Evolutionary conservation across 108 stramenopile species (phyloP), one percentile per base, ranked within the genome.

Genomic region (Ochromonas danica): DNA sequence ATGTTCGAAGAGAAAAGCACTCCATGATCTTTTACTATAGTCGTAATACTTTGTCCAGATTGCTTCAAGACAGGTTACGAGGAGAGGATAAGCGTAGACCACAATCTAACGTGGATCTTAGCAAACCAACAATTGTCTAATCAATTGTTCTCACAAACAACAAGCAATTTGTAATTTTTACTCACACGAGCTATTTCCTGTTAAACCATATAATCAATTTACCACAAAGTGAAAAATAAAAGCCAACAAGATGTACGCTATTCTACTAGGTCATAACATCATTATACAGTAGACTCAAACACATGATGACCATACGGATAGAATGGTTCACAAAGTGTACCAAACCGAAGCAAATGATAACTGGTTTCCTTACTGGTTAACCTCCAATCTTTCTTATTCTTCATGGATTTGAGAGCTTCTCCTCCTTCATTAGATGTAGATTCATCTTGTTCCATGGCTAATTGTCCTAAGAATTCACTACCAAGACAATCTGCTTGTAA

Each of bases 61-160:
- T 75, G 30, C 31, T 45, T 3, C 72, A 60, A 38, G 72, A 75
- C 6, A 33, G 38, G 25, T 10, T 6, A 27, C 17, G 51, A 27
- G 51, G 25, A 6, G 45, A 51, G 22, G 40, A 42, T 10, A 28
- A 75, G 25, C 63, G 63, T 67, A 36, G 33, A 35, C 22, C 40
- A 10, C 67, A 70, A 17, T 31, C 17, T 31, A 75, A 75, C 31
- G 10, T 75, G 3, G 72, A 75, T 36, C 38, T 75, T 3, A 30
- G n/a, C 17, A 75, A 75, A 25, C 72, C 72, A 6, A 75, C 72
- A 38, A 33, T 75, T 41, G 72, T 75, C 10, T 75, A 75, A 51
- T 51, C 22, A 51, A 51, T n/a, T n/a, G n/a, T n/a, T n/a, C n/a
- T n/a, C n/a, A n/a, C n/a, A n/a, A n/a, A n/a, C n/a, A n/a, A n/a